Evolutionary conservation across 2,329 filamentous ascomycete genomes (phyloP), one percentile per base, ranked within the genome.

Genomic region (Eutypella sp.): DNA sequence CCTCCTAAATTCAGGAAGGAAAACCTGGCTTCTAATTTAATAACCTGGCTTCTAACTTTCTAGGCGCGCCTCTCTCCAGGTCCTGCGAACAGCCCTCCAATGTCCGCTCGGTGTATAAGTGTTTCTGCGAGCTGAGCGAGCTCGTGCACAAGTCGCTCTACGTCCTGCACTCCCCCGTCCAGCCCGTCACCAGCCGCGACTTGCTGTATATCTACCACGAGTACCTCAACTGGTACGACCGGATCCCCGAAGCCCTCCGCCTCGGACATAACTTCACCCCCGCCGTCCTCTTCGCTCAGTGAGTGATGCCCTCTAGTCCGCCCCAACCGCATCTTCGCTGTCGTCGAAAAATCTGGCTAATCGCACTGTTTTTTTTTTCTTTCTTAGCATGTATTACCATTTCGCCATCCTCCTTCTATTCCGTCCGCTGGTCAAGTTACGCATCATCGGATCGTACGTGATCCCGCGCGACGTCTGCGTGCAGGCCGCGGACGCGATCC

Each of bases 211-310:
- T 80, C 22, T 88, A 89, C 53, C 80, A 76, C 0, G 76, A 82
- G 53, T 89, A 87, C 54, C 71, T 87, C 15, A 76, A 80, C 43
- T 90, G 85, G 85, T 88, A 88, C 59, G 78, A 80, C 47, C 71
- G 69, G 22, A 77, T 90, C 48, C 85, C 85, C 0, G 74, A 79
- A 47, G 75, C 79, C 2, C 68, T 89, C 41, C 72, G 77, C 19
- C 63, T 89, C 3, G 81, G 81, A 2, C 77, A 85, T 48, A 86
- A 84, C 53, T 86, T 86, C 43, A 84, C 85, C 3, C 85, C 86
- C 10, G 82, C 87, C 39, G 84, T 89, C 29, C 67, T 90, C 18
- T 84, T 87, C 49, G 76, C 85, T 31, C 85, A 89, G 85, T 89
- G 70, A 72, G 85, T 74, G 3, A 8, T 19, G 29, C 29, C 29